A percentile compares a stretch with the other conserved stretches of the same genome.
phyloP scores from a whole-genome alignment of 2,329 filamentous ascomycete genomes.

The Aphanocladium album region DNA sequence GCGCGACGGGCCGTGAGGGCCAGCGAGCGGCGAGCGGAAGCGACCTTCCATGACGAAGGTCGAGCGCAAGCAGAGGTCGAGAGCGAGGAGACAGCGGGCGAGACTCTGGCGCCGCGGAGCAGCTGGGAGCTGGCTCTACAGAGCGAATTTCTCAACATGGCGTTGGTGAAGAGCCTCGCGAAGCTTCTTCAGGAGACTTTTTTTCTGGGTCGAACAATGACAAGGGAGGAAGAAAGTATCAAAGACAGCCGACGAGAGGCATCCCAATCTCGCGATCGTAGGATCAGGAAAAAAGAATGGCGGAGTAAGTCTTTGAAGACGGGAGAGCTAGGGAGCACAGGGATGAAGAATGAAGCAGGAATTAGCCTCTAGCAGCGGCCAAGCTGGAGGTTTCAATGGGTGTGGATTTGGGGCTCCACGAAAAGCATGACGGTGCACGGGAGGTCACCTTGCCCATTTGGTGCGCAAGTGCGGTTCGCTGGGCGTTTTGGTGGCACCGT shows the following conservation, averaged over 20 bases:
- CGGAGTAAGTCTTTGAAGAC: slow-evolving; percentile 42
- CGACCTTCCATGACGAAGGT: slow-evolving; percentile 40
- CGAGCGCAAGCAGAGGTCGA: slow-evolving; percentile 34
- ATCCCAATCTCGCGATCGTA: slow-evolving; percentile 29
- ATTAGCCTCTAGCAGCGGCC: not conserved
- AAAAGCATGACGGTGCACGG: slow-evolving; percentile 14
- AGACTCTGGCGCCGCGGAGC: slow-evolving; percentile 48
- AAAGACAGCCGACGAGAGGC: slow-evolving; percentile 23
- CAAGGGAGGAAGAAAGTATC: slow-evolving; percentile 14
- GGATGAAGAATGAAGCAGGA: slow-evolving; percentile 15
- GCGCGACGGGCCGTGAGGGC: slow-evolving; percentile 46
- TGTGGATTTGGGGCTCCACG: slow-evolving; percentile 8
- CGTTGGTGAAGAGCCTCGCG: slow-evolving; percentile 30
- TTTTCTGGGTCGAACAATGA: slow-evolving; percentile 9
- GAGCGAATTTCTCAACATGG: slow-evolving; percentile 69
- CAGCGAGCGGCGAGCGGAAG: slow-evolving; percentile 43
- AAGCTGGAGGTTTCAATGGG: slow-evolving; percentile 10
- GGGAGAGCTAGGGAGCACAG: slow-evolving; percentile 16
- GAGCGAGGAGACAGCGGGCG: slow-evolving; percentile 36
- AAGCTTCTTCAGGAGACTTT: slow-evolving; percentile 15
- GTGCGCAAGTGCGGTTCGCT: not conserved
- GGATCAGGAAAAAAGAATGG: slow-evolving; percentile 35
- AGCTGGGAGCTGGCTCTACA: slow-evolving; percentile 61
- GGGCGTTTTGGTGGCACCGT: not conserved
- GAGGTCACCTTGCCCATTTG: slow-evolving; percentile 9